These are phyloP conservation scores for Leishmania lainsoni DNA, from an alignment of 208 protist genomes.

Conservation along the genomic window DNA sequence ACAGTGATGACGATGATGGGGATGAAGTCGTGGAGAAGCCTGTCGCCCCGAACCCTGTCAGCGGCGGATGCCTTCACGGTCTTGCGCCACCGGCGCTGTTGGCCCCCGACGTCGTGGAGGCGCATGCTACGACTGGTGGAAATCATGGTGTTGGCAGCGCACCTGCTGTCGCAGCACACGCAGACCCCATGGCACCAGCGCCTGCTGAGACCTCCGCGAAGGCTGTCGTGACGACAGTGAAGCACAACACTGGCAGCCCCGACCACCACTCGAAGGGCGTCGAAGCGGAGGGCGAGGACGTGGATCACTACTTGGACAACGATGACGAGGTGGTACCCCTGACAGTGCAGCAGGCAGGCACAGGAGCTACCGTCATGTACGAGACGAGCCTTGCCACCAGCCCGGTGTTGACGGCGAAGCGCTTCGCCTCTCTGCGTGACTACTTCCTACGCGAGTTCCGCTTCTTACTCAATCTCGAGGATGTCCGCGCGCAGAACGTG, in stretches of 20 bases:
- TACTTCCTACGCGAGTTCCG: conserved; percentile 81
- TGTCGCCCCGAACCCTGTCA: not conserved
- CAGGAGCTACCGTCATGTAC: conserved; percentile 19
- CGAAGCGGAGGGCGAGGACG: conserved; percentile 37
- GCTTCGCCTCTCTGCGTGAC: conserved; percentile 60
- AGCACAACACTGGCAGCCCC: not conserved
- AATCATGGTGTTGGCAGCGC: not conserved
- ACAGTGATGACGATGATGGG: conserved; percentile 15
- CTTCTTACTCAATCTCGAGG: conserved; percentile 67
- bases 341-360: conserved; percentile 42
- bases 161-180: not conserved
- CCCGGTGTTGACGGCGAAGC: conserved; percentile 69
- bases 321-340: conserved; percentile 58
- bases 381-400: conserved; percentile 65
- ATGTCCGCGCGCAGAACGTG: conserved; percentile 76
- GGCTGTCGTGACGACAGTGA: not conserved
- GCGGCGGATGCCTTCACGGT: not conserved
- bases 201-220: not conserved
- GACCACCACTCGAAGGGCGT: conserved; percentile 10
- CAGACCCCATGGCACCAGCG: not conserved
- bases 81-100: not conserved
- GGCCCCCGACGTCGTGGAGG: not conserved
- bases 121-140: not conserved
- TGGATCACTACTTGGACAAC: conserved; percentile 45
- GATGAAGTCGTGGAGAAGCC: not conserved